These are phyloP conservation scores for Apiotrichum porosum DNA, from an alignment of 1,284 basidiomycete genomes.

Conservation along the genomic window DNA sequence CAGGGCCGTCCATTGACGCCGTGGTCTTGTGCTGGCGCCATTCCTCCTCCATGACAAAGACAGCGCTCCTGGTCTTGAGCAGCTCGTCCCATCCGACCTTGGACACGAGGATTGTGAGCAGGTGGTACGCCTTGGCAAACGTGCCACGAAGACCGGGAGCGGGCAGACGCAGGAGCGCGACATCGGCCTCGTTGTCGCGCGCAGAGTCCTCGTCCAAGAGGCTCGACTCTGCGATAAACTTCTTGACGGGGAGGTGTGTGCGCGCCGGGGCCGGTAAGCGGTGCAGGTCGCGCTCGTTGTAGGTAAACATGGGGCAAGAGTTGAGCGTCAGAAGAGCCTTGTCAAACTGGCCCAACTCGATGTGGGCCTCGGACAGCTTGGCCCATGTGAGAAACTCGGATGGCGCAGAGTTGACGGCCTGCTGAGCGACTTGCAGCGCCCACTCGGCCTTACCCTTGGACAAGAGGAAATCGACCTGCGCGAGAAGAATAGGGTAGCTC, in stretches of 20 bases:
- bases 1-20: slow-evolving; percentile 49
- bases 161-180: slow-evolving; percentile 84
- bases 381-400: slow-evolving; percentile 99
- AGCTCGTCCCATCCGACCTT: slow-evolving; percentile 99
- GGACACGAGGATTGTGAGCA: slow-evolving; percentile 82
- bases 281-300: slow-evolving; percentile 92
- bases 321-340: slow-evolving; percentile 86
- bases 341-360: slow-evolving; percentile 82
- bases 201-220: slow-evolving; percentile 56
- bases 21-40: slow-evolving; percentile 65
- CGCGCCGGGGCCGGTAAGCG: slow-evolving; percentile 75
- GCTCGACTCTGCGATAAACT: slow-evolving; percentile 70
- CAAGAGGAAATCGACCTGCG: slow-evolving; percentile 83
- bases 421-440: slow-evolving; percentile 85
- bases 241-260: slow-evolving; percentile 80
- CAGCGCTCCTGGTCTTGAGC: slow-evolving; percentile 82
- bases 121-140: slow-evolving; percentile 87
- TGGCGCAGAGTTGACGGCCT: slow-evolving; percentile 96
- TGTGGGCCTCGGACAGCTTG: slow-evolving; percentile 91
- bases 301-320: slow-evolving; percentile 99
- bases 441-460: slow-evolving; percentile 78
- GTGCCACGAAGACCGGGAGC: slow-evolving; percentile 92
- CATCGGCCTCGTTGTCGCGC: slow-evolving; percentile 89
- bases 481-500: slow-evolving; percentile 88
- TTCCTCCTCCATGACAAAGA: slow-evolving; percentile 99